phyloP scores from a whole-genome alignment of 352 stramenopile genomes.

The Peronosclerospora sorghi region DNA sequence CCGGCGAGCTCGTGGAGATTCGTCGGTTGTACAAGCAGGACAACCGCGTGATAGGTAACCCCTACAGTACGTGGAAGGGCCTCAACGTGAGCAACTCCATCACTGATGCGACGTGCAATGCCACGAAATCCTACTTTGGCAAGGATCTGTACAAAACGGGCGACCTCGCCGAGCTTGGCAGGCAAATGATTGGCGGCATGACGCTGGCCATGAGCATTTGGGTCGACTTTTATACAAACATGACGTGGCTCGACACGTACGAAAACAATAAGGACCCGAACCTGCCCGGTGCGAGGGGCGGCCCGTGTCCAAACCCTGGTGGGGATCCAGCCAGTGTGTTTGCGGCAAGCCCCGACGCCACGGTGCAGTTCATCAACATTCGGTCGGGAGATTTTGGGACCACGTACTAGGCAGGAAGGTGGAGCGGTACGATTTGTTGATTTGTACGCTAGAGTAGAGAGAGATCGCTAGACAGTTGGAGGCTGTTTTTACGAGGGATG shows the following conservation, averaged over 20 bases:
- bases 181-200: constrained; percentile 42
- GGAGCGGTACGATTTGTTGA: too few species aligned
- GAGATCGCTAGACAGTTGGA: too few species aligned
- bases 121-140: constrained; percentile 37
- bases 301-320: constrained; percentile 36
- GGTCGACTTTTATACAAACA: constrained; percentile 51
- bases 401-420: constrained; percentile 15
- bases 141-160: constrained; percentile 43
- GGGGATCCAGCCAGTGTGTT: constrained; percentile 38
- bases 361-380: constrained; percentile 53
- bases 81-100: constrained; percentile 25
- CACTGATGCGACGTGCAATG: constrained; percentile 34
- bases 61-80: constrained; percentile 18
- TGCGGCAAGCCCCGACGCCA: constrained; percentile 36
- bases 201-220: constrained; percentile 67
- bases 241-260: constrained; percentile 56
- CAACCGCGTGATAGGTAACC: constrained; percentile 28
- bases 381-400: constrained; percentile 55
- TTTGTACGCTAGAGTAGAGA: too few species aligned
- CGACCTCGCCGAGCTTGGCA: constrained; percentile 36
- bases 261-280: constrained; percentile 30
- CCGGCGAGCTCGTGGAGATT: constrained; percentile 51
- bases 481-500: too few species aligned
- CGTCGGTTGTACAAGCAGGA: constrained; percentile 62
- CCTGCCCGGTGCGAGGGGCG: constrained; percentile 35